Evolutionary conservation across 2,329 filamentous ascomycete genomes (phyloP), one percentile per base, ranked within the genome.

Genomic region (Fusarium hainanense): DNA sequence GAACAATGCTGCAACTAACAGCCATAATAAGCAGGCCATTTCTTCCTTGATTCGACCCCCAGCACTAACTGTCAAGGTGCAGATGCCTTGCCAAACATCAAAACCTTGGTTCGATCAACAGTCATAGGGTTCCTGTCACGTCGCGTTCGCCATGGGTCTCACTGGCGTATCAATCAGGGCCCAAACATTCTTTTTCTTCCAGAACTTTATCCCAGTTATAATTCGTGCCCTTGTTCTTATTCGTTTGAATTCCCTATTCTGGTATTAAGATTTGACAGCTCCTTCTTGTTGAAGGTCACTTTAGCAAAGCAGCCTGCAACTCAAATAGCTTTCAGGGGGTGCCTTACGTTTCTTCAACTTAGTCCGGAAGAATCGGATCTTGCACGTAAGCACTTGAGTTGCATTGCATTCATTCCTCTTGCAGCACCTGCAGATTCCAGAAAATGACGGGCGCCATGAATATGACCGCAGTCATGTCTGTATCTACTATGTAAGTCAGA

Each of bases 111-210:
- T 52, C 37, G 23, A 56, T 37, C 12, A 23, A 40, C 11, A 14
- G 18, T 20, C 46, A 54, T 51, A 43, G 51, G 58, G 56, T 49
- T 66, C 63, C 43, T 57, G 40, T 56, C 10, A 52, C 10, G n/a
- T 52, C 34, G 49, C 27, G 18, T 34, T 52, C 49, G 49, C 23
- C n/a, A 41, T 52, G 49, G 44, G 57, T 68, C 54, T 59, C 57
- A 50, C 63, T 46, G 16, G 32, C 40, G 32, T 47, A 37, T 59
- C 55, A n/a, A 42, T 54, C 50, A 57, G 67, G 68, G 52, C 49
- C 40, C 41, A 16, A 48, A 46, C 28, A 55, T 71, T 59, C 51
- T 57, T 70, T 65, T 70, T 43, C 58, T 70, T 70, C 68, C 63
- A 70, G 68, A 70, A 70, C 61, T 30, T 66, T 66, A 54, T 54